Percentiles rank a stretch among this genome's conserved stretches.
phyloP scores from a whole-genome alignment of 2,329 filamentous ascomycete species.

The Dactylellina cionopaga region DNA sequence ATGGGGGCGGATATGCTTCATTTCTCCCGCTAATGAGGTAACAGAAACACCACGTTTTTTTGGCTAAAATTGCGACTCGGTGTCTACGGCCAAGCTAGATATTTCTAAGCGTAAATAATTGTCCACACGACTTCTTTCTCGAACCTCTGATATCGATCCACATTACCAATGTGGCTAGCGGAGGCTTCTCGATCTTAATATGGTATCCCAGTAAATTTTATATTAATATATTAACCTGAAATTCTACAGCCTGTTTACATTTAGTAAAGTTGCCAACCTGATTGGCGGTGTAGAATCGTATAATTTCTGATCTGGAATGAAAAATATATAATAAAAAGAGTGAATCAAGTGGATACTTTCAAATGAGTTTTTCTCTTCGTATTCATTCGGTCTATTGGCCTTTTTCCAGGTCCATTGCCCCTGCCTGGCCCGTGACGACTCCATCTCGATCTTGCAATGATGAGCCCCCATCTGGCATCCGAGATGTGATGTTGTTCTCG shows the following conservation, averaged over 20 bases:
- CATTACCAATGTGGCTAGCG: too few species aligned
- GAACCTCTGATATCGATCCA: too few species aligned
- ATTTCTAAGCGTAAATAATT: conserved; percentile 49
- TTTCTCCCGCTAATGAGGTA: conserved; percentile 27
- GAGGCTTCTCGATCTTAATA: too few species aligned
- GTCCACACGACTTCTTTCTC: conserved; percentile 37
- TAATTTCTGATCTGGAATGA: too few species aligned
- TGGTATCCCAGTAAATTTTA: conserved; percentile 37
- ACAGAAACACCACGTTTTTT: conserved; percentile 29
- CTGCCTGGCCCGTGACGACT: background rate
- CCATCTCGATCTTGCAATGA: conserved; percentile 37
- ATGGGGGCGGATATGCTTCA: conserved; percentile 27
- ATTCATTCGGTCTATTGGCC: conserved; percentile 3
- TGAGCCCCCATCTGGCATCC: conserved; percentile 25
- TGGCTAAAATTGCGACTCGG: background rate
- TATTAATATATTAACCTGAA: conserved; percentile 45
- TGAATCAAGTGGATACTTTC: background rate
- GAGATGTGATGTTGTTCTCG: conserved; percentile 22
- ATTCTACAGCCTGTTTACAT: conserved; percentile 11
- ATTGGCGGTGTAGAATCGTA: too few species aligned
- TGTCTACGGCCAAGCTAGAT: background rate
- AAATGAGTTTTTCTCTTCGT: background rate
- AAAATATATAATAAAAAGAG: too few species aligned
- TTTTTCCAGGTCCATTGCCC: conserved; percentile 13
- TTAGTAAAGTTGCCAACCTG: too few species aligned